Conservation (phyloP, 805 yeast species). For the Komagataella phaffii region DNA sequence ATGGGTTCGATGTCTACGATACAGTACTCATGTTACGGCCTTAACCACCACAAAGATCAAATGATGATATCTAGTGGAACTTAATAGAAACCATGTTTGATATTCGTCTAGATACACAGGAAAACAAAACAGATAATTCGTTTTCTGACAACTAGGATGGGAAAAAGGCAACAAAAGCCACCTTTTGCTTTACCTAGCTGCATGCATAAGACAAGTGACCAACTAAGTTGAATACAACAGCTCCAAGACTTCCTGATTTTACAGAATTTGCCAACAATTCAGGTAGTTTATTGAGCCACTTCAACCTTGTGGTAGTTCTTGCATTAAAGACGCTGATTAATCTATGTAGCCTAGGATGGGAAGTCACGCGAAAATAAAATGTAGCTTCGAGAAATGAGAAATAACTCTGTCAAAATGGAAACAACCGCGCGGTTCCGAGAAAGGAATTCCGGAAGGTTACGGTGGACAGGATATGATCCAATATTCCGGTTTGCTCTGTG, state of each 20-base stretch:
- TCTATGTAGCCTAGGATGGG: too few relatives aligned
- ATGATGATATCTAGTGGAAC: not conserved
- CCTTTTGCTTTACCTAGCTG: not conserved
- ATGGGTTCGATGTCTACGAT: not conserved
- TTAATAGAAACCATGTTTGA: not conserved
- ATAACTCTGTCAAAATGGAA: not conserved
- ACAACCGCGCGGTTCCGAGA: not conserved
- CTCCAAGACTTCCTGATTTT: not conserved
- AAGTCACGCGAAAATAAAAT: not conserved
- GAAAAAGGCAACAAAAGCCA: not conserved
- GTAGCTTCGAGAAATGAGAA: not conserved
- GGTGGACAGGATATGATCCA: not conserved
- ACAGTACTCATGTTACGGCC: not conserved
- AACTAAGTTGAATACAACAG: not conserved
- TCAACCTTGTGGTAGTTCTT: too few relatives aligned
- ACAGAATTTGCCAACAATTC: not conserved
- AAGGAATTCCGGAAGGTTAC: not conserved
- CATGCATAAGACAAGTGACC: not conserved
- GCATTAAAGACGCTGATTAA: too few relatives aligned
- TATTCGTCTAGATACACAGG: not conserved
- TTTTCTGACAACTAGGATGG: not conserved
- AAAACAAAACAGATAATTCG: not conserved
- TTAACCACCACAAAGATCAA: not conserved
- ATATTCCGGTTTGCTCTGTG: not conserved
- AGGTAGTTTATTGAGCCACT: not conserved